Base-by-base conservation (phyloP, 805 yeast species). In the Candida chilensis region DNA sequence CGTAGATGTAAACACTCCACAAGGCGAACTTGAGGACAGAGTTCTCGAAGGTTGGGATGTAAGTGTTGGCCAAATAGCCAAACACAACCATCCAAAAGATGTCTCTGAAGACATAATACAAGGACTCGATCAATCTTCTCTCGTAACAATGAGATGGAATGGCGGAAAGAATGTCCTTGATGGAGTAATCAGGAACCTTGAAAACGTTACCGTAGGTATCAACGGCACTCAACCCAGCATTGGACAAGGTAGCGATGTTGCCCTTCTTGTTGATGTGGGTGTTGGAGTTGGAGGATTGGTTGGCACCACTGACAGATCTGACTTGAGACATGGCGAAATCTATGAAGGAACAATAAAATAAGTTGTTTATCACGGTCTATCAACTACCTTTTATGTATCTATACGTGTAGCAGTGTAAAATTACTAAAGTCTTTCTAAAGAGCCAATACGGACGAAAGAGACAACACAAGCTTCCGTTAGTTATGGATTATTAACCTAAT, bases 91-190 rank as follows among this genome's bases (percentile, higher is more conserved):
- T 54, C 32, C 59, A 56, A 27, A 59, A 50, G 27, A 80, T 60
- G 50, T 83, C 94, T 43, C 94, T 65, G 33, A 64, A 65, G 18
- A 84, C 85, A 47, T 79, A 84, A 44, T 60, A 63, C 40, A 80
- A 57, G 6, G 87, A 76, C 32, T 57, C 53, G 16, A 52, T 36
- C 25, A 73, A 45, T 32, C 74, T 58, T 46, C 92, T 68, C 48
- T 81, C 73, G 58, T 78, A 84, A 52, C 90, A 81, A 46, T 76
- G 74, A 28, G 69, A 52, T 27, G 94, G 94, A 45, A 83, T 84
- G 24, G 77, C 80, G 30, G 64, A 61, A 36, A 84, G 58, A 35
- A 83, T 71, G 33, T 81, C 85, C 67, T 81, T 81, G 53, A 83
- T 81, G 39, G 86, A 57, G 58, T 56, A 80, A 47, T 78, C 83